Conservation (phyloP, 306 rosid genomes). For the Abrus pulchellus region DNA sequence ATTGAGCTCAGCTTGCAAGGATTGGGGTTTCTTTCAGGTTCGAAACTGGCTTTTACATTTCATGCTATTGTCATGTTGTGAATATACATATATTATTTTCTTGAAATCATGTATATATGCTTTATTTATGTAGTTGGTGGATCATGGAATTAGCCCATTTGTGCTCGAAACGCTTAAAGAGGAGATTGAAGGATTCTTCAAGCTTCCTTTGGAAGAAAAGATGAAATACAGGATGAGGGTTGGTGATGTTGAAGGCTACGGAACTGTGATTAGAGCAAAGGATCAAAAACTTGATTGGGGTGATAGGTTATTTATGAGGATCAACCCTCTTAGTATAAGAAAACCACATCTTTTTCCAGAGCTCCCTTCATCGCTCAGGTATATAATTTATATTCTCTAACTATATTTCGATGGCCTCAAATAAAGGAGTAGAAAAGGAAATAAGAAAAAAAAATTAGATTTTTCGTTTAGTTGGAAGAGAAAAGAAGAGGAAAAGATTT, state of each 20-base stretch:
- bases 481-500: too few species aligned
- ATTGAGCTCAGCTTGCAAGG: conserved; percentile 64
- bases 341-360: conserved; percentile 64
- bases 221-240: conserved; percentile 56
- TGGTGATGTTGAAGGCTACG: conserved; percentile 78
- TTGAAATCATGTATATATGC: not conserved
- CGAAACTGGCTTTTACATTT: not conserved
- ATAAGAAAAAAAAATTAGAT: too few species aligned
- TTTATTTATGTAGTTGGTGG: conserved; percentile 60
- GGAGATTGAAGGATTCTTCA: conserved; percentile 66
- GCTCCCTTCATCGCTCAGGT: conserved; percentile 66
- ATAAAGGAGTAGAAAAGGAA: too few species aligned
- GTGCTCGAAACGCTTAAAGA: conserved; percentile 52
- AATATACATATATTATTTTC: not conserved
- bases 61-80: not conserved
- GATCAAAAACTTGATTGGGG: conserved; percentile 75
- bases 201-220: conserved; percentile 64
- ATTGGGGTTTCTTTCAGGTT: conserved; percentile 84
- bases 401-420: too few species aligned
- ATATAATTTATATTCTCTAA: not conserved
- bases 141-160: conserved; percentile 63
- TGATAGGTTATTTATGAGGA: conserved; percentile 59
- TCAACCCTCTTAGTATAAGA: conserved; percentile 60
- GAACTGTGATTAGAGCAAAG: conserved; percentile 46
- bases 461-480: too few species aligned